Percentiles rank a stretch among this genome's conserved stretches.
Evolutionary conservation across 2,329 filamentous ascomycete genomes (phyloP).

Genomic region (Elsinoe fawcettii): DNA sequence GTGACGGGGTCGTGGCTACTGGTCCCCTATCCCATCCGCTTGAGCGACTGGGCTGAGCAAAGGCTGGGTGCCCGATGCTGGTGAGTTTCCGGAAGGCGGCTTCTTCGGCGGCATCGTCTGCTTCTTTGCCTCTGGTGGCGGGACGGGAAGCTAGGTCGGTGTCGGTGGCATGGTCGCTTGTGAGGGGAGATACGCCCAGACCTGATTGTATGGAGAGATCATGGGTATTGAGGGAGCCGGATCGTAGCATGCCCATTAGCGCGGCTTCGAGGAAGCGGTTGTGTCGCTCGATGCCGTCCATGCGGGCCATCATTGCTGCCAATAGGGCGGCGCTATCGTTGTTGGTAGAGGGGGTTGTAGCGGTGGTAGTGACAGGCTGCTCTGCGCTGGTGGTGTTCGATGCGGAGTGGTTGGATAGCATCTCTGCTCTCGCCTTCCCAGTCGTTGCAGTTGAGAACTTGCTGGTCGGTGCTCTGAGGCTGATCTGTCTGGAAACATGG

Average conservation of each 20-base stretch:
- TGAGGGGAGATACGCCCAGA: not conserved
- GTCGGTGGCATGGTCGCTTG: too few relatives aligned
- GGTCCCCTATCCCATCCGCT: not conserved
- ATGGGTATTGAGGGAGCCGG: not conserved
- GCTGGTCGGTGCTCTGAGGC: constrained; percentile 16
- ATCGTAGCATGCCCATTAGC: constrained; percentile 31
- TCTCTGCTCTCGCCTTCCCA: not conserved
- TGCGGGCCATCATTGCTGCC: constrained; percentile 23
- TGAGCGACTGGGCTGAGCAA: not conserved
- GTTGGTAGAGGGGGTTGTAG: not conserved
- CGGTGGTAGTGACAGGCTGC: not conserved
- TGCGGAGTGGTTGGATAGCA: not conserved
- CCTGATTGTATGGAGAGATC: too few relatives aligned
- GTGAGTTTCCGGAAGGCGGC: not conserved
- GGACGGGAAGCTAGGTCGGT: not conserved
- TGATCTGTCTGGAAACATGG: not conserved
- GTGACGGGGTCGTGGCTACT: not conserved
- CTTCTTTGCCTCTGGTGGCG: not conserved
- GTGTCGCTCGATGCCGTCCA: constrained; percentile 34
- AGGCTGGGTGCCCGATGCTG: not conserved
- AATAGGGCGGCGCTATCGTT: constrained; percentile 18
- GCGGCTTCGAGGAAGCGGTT: constrained; percentile 35
- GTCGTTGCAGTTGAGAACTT: not conserved
- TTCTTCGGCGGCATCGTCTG: not conserved
- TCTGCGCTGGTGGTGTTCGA: too few relatives aligned